Base-by-base conservation (phyloP, 306 rosid species). In the Begonia masoniana region DNA sequence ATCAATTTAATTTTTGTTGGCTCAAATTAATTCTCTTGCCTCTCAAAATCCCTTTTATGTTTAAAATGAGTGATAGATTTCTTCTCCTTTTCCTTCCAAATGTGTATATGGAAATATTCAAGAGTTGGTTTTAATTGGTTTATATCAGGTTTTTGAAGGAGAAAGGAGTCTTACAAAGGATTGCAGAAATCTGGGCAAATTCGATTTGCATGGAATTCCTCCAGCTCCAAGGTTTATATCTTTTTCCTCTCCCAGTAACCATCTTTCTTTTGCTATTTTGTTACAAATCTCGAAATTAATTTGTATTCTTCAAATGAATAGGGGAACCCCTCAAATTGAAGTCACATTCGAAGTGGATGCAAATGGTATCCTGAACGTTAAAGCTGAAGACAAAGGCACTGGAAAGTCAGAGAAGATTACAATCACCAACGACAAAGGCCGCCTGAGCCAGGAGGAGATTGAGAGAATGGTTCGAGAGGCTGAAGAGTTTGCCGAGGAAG, bases 81-180 rank as follows among this genome's bases (percentile, higher is more conserved):
- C 7, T 61, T 17, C 10, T 19, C 14, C 13, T 5, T 13, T 14
- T 50, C 10, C 53, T 50, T 14, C 24, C 39, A 31, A 21, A 21
- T 2, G 24, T 21, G 24, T 21, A 21, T 21, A 21, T 21, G 4
- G 24, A 21, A 21, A 7, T 31, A 11, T 19, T 50, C 15, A 8
- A 2, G 24, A 54, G 12, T 35, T 52, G 23, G 14, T 21, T 41
- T 58, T 62, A 21, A 55, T 57, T 14, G 15, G 4, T 10, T 36
- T 19, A 47, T 58, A 13, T 52, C 58, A 92, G 99, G 96, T 92
- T 50, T 92, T 63, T 14, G 99, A 92, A 73, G 99, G 99, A 55
- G 99, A 92, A 81, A 83, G 99, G 87, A 92, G 99, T 79, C 93
- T 92, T 61, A 92, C 96, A 60, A 92, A 92, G 79, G 99, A 92